Conservation (phyloP, 2,329 filamentous ascomycete genomes). For the Fusarium paranaense region DNA sequence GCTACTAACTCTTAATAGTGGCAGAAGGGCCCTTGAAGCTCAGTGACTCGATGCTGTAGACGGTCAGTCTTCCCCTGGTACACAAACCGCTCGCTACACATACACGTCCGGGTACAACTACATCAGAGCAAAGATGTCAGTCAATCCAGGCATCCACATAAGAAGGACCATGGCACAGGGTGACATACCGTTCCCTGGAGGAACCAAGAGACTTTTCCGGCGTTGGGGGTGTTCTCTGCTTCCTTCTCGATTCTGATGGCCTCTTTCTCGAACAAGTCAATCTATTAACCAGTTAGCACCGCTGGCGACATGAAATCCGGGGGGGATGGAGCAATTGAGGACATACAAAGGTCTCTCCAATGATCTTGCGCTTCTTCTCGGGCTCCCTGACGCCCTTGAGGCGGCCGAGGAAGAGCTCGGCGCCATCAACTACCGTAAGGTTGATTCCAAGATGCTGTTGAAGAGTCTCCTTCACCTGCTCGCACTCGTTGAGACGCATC, state of each 20-base stretch:
- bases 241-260: slow-evolving; percentile 71
- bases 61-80: neutral
- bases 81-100: neutral
- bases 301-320: neutral
- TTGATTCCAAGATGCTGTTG: slow-evolving; percentile 86
- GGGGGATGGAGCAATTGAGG: neutral
- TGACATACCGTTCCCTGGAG: slow-evolving; percentile 84
- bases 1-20: slow-evolving; percentile 59
- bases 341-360: slow-evolving; percentile 61
- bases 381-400: slow-evolving; percentile 82
- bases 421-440: slow-evolving; percentile 85
- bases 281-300: neutral
- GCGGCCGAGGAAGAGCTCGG: slow-evolving; percentile 78
- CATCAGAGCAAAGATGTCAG: neutral
- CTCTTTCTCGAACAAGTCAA: neutral
- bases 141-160: neutral
- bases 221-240: slow-evolving; percentile 72
- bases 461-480: slow-evolving; percentile 83
- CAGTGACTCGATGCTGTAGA: slow-evolving; percentile 58
- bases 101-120: neutral
- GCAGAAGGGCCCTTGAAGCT: slow-evolving; percentile 61
- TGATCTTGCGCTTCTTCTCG: slow-evolving; percentile 91
- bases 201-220: slow-evolving; percentile 84
- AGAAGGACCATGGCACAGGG: neutral
- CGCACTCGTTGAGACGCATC: slow-evolving; percentile 86